These are phyloP conservation scores for Aspergillus taichungensis DNA, from an alignment of 495 filamentous ascomycete genomes.

Conservation along the genomic window DNA sequence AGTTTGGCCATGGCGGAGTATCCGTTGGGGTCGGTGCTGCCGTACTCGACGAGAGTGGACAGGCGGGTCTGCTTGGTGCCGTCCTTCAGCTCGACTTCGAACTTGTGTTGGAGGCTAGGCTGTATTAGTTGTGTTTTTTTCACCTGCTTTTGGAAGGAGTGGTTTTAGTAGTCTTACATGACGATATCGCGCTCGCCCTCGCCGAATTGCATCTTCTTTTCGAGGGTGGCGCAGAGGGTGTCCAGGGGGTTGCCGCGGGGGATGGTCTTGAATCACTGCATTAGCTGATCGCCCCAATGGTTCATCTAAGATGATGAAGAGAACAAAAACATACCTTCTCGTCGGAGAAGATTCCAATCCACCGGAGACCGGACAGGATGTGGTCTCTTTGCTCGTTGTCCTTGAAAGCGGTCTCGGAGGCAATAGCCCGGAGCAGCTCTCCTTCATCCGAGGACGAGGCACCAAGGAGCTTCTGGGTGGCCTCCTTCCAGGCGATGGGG, in stretches of 20 bases:
- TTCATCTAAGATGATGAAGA: too few species aligned
- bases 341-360: slow-evolving; percentile 83
- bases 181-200: slow-evolving; percentile 76
- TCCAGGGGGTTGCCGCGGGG: slow-evolving; percentile 77
- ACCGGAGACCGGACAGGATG: slow-evolving; percentile 68
- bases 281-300: too few species aligned
- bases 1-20: slow-evolving; percentile 89
- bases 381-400: slow-evolving; percentile 63
- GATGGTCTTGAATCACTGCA: slow-evolving; percentile 17
- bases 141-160: too few species aligned
- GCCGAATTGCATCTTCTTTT: slow-evolving; percentile 86
- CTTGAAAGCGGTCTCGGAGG: slow-evolving; percentile 64
- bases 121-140: too few species aligned
- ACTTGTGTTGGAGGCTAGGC: slow-evolving; percentile 70
- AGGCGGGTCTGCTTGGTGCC: slow-evolving; percentile 65
- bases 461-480: slow-evolving; percentile 62
- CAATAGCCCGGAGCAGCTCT: slow-evolving; percentile 64
- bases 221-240: slow-evolving; percentile 81
- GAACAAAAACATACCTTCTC: slow-evolving; percentile 38
- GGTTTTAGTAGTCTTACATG: slow-evolving; percentile 31
- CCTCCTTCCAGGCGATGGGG: slow-evolving; percentile 69
- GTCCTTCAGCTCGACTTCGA: slow-evolving; percentile 78
- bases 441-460: slow-evolving; percentile 50
- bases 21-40: slow-evolving; percentile 52
- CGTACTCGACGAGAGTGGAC: slow-evolving; percentile 79